phyloP scores from a whole-genome alignment of 2,329 filamentous ascomycete species.

The Fusarium oxysporum region DNA sequence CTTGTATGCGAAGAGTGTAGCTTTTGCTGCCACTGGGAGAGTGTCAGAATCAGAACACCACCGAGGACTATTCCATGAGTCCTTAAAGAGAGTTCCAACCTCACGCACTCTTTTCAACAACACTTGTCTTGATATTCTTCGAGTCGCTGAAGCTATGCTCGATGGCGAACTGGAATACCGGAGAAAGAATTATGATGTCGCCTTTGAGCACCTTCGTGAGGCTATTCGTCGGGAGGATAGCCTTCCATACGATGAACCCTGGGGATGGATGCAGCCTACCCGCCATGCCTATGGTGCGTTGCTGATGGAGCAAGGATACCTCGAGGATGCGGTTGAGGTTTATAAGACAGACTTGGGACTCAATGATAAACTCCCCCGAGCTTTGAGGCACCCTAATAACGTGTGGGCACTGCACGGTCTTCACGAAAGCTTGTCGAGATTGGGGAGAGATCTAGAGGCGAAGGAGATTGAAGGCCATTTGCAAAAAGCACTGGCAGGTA shows the following conservation, averaged over 20 bases:
- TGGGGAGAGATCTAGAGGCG: slow-evolving; percentile 58
- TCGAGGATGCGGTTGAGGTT: slow-evolving; percentile 65
- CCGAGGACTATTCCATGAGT: slow-evolving; percentile 62
- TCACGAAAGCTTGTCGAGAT: slow-evolving; percentile 72
- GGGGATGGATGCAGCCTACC: slow-evolving; percentile 83
- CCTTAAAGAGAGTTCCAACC: slow-evolving; percentile 58
- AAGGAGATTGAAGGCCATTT: neutral
- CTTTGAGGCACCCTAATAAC: slow-evolving; percentile 76
- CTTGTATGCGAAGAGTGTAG: slow-evolving; percentile 58
- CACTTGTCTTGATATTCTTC: slow-evolving; percentile 66
- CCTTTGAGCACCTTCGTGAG: slow-evolving; percentile 68
- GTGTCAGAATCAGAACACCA: slow-evolving; percentile 65
- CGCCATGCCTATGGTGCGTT: slow-evolving; percentile 78
- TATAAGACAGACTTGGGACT: slow-evolving; percentile 73
- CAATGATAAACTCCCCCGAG: slow-evolving; percentile 69
- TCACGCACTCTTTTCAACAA: slow-evolving; percentile 65
- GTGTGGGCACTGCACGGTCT: slow-evolving; percentile 81
- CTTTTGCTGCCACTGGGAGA: slow-evolving; percentile 75
- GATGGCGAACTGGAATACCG: slow-evolving; percentile 81
- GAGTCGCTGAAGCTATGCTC: slow-evolving; percentile 74
- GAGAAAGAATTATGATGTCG: slow-evolving; percentile 64
- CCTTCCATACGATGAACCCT: slow-evolving; percentile 78
- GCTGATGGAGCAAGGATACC: slow-evolving; percentile 72
- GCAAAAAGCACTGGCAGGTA: neutral
- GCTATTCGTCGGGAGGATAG: slow-evolving; percentile 71